Conservation (phyloP, 1,284 basidiomycete genomes). For the Puccinia horiana region DNA sequence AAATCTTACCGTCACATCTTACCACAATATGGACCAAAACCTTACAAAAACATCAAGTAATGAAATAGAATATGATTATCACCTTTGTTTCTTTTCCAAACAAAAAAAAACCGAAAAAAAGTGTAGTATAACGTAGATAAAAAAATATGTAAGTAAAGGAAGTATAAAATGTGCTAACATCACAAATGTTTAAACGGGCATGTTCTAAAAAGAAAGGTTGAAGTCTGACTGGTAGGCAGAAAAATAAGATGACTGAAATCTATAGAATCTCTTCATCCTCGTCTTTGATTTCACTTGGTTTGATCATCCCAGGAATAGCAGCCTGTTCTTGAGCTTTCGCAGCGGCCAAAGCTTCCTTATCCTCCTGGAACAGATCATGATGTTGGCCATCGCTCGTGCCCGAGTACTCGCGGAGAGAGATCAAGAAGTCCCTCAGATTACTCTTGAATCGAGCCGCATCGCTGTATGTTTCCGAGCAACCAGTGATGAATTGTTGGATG, state of each 20-base stretch:
- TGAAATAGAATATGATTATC: background rate
- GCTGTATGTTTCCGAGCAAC: constrained; percentile 79
- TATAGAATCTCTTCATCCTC: constrained; percentile 73
- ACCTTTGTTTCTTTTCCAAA: constrained; percentile 12
- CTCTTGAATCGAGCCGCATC: constrained; percentile 93
- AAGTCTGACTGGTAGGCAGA: background rate
- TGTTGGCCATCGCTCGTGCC: constrained; percentile 67
- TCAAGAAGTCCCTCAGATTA: constrained; percentile 69
- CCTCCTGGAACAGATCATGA: constrained; percentile 84
- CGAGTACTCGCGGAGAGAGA: constrained; percentile 72
- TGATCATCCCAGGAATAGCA: constrained; percentile 97
- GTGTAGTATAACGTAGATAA: background rate
- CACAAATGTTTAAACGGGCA: constrained; percentile 10
- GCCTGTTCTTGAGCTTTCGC: constrained; percentile 75
- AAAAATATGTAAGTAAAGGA: constrained; percentile 6
- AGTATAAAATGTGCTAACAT: constrained; percentile 22
- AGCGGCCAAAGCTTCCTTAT: constrained; percentile 84
- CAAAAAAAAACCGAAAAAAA: background rate
- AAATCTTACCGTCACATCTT: too few relatives aligned
- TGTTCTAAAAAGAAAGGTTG: background rate
- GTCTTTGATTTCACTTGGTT: constrained; percentile 83
- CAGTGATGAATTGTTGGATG: constrained; percentile 76
- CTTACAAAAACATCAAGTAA: background rate
- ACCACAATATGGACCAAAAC: too few relatives aligned
- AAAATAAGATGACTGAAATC: background rate